Evolutionary conservation across 495 filamentous ascomycete species (phyloP).

Genomic region (Penicillium herquei): DNA sequence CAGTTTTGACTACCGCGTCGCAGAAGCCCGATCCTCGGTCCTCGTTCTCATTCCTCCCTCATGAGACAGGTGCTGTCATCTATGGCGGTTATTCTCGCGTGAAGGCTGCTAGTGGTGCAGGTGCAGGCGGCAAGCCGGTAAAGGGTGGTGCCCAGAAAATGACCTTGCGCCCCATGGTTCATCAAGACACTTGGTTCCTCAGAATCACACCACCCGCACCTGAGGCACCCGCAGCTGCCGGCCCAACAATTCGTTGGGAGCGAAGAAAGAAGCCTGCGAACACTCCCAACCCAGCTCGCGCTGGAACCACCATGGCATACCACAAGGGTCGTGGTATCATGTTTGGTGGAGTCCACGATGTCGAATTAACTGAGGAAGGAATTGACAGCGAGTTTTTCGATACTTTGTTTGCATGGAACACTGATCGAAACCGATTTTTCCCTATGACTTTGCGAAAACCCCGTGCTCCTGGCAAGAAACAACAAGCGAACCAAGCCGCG

Average conservation of each 20-base stretch:
- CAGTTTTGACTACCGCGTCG: constrained; percentile 65
- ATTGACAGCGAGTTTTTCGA: constrained; percentile 98
- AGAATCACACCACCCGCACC: constrained; percentile 69
- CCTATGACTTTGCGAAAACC: constrained; percentile 73
- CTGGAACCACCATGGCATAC: constrained; percentile 85
- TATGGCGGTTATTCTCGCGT: constrained; percentile 93
- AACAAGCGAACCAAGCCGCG: constrained; percentile 51
- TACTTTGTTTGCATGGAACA: constrained; percentile 82
- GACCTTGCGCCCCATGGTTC: constrained; percentile 78
- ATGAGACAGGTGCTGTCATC: constrained; percentile 82
- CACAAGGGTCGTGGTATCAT: constrained; percentile 90
- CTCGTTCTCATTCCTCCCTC: constrained; percentile 85
- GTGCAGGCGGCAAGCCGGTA: constrained; percentile 52
- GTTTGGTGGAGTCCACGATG: constrained; percentile 94
- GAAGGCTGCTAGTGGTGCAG: constrained; percentile 53
- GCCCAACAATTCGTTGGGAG: constrained; percentile 83
- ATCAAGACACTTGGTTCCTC: constrained; percentile 93
- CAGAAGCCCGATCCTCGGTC: constrained; percentile 87
- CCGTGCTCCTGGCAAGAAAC: constrained; percentile 57
- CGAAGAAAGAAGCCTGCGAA: constrained; percentile 89
- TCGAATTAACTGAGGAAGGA: constrained; percentile 89
- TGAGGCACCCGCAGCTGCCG: constrained; percentile 58
- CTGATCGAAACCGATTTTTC: constrained; percentile 93
- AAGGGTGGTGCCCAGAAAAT: constrained; percentile 64
- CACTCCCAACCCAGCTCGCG: constrained; percentile 75